Conservation (phyloP, 495 filamentous ascomycete genomes). For the Penicillium tannophilum region DNA sequence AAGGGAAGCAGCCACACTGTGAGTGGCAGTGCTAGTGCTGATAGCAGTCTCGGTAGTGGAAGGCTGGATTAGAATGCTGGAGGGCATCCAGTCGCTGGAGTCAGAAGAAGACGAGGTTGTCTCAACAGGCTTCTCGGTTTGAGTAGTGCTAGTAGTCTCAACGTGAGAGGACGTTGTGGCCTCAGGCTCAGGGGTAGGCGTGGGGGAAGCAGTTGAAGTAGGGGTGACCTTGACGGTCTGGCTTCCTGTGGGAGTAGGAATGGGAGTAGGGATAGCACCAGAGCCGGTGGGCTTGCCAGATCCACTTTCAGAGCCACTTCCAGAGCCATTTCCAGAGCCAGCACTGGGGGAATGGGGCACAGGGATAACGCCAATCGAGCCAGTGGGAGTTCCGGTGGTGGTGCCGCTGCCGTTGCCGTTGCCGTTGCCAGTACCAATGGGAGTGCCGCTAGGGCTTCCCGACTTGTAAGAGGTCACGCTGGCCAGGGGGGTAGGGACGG, state of each 20-base stretch:
- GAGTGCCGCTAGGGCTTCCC: constrained; percentile 14
- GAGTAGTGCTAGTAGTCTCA: constrained; percentile 19
- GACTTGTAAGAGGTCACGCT: constrained; percentile 16
- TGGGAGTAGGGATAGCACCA: constrained; percentile 13
- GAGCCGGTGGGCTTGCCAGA: constrained; percentile 19
- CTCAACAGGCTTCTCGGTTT: constrained; percentile 13
- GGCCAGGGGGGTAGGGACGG: constrained; percentile 18
- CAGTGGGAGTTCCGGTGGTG: constrained; percentile 33
- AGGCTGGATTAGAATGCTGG: constrained; percentile 28
- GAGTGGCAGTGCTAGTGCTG: constrained; percentile 35
- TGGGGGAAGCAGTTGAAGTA: constrained; percentile 24
- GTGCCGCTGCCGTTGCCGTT: background rate
- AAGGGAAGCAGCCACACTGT: constrained; percentile 52
- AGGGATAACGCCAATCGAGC: constrained; percentile 26
- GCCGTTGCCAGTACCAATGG: constrained; percentile 12
- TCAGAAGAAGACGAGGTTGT: constrained; percentile 5
- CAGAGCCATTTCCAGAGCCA: constrained; percentile 20
- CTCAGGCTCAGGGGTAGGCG: constrained; percentile 21
- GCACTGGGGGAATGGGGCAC: constrained; percentile 21
- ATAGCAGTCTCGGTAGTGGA: constrained; percentile 24
- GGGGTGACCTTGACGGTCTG: constrained; percentile 16
- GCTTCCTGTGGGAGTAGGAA: constrained; percentile 16
- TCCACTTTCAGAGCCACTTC: constrained; percentile 16
- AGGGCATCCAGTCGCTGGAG: constrained; percentile 31
- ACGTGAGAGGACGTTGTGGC: constrained; percentile 25